Conservation (phyloP, 352 stramenopile genomes). For the Globisporangium alternatum region DNA sequence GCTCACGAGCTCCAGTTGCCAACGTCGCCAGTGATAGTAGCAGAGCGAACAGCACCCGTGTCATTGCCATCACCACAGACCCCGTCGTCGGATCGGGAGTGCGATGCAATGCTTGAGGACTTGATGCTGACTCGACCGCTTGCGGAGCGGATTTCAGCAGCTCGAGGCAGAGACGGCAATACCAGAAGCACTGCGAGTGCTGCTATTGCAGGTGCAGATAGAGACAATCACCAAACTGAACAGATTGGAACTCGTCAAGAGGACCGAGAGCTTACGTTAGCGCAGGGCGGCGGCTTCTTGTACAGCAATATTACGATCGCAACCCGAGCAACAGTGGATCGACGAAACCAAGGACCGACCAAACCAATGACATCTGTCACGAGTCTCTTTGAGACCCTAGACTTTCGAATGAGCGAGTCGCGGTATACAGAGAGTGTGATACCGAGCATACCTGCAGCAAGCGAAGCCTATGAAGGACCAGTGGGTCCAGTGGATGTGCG, state of each 20-base stretch:
- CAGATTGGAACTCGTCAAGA: background rate
- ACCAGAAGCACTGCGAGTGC: background rate
- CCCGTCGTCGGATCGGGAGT: constrained; percentile 13
- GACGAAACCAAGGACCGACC: background rate
- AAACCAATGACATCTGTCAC: background rate
- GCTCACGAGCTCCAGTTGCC: background rate
- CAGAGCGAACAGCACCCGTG: background rate
- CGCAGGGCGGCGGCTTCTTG: background rate
- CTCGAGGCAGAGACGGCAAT: background rate
- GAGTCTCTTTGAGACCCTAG: background rate
- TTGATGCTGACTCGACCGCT: constrained; percentile 9
- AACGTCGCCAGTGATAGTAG: background rate
- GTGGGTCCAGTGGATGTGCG: background rate
- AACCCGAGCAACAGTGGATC: background rate
- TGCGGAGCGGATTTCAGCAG: constrained; percentile 11
- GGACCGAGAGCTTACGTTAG: background rate
- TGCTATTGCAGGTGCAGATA: too few species aligned
- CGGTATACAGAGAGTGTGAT: background rate
- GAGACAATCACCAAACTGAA: background rate
- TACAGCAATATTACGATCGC: background rate
- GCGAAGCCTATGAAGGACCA: too few species aligned
- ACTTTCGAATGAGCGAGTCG: background rate
- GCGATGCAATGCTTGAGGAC: constrained; percentile 15
- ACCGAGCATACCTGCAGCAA: background rate
- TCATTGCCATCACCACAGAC: background rate